Base-by-base conservation (phyloP, 768 basidiomycete species). In the Boletus reticulatus region DNA sequence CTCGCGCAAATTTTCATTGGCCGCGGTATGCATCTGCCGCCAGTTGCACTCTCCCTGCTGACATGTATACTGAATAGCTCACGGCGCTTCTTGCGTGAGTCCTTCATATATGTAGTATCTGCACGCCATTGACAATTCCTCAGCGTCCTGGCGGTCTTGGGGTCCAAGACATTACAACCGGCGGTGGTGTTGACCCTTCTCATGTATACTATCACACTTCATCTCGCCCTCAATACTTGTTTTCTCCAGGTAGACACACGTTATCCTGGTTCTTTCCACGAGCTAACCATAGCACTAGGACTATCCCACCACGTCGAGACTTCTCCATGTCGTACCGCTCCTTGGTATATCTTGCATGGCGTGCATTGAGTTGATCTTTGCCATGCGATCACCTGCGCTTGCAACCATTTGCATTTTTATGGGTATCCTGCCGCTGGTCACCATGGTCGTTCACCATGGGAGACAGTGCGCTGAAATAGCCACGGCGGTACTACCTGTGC, bases 201-300 rank as follows among this genome's bases (percentile, higher is more conserved):
- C 13, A 48, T 66, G 2, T 70, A 67, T 37, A 69, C 60, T 6
- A 60, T 64, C 43, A 70, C 50, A 16, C 60, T 69, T 32, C 55
- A 55, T 19, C 39, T 64, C 22, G 51, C 56, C 14, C 43, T 44
- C 41, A 48, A 56, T 19, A 14, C 46, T 11, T 53, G 55, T 37
- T 55, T 53, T 38, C 20, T 62, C 42, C 48, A 31, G 24, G 48
- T 41, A 14, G 29, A 27, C 27, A 27, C 13, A 10, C 8, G 4
- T 36, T 36, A 13, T 36, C 14, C 13, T 36, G 13, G 12, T 12
- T 14, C 13, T 14, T 2, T 36, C 14, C 14, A 14, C 1, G 34
- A 14, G 13, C 4, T 14, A 36, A 36, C 34, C 34, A 36, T 14
- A 34, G 12, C 14, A 1, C 13, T 4, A 36, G 34, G 13, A 36